Evolutionary conservation across 225 moss, liverwort and hornwort genomes (phyloP), one percentile per base, ranked within the genome.

Genomic region (Straminergon stramineum): DNA sequence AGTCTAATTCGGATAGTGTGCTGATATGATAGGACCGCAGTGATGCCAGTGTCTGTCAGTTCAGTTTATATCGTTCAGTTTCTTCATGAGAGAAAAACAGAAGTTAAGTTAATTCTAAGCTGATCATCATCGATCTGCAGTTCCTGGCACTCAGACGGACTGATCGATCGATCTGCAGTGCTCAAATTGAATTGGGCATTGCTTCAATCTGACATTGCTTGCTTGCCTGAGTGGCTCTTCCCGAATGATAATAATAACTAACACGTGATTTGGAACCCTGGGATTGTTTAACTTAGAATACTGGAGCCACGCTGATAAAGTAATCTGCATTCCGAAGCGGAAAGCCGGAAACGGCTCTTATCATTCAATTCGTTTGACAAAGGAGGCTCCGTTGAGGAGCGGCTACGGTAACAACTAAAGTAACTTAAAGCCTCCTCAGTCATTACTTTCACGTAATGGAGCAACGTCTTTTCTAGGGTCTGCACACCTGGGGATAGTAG

Each of bases 361-460:
- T 53, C 90, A 88, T 91, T 88, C 56, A 91, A 91, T 19, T 84
- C 64, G 6, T 80, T 84, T 84, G 88, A 88, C 84, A 80, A 91
- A 11, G 57, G 10, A 18, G 37, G 57, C 60, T 73, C 74, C 56
- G 81, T 35, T 53, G 74, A 4, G 71, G 18, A 45, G 43, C 34
- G 41, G 39, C 21, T 62, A 79, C 79, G 58, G 79, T 79, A 79
- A 79, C 58, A 58, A 79, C 79, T 26, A 7, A 6, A 48, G 48
- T 48, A 48, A 19, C 52, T 56, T 57, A 62, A 71, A 65, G 66
- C 52, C 34, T 27, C 13, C 34, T 22, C 53, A 77, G 53, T 60
- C 83, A 87, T 90, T 86, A 73, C 48, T 74, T 85, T 81, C 88
- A 88, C 85, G 56, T 74, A 3, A 65, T 32, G 39, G 32, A 10